Conservation (phyloP, 2,329 filamentous ascomycete species). For the Arthroderma uncinatum region DNA sequence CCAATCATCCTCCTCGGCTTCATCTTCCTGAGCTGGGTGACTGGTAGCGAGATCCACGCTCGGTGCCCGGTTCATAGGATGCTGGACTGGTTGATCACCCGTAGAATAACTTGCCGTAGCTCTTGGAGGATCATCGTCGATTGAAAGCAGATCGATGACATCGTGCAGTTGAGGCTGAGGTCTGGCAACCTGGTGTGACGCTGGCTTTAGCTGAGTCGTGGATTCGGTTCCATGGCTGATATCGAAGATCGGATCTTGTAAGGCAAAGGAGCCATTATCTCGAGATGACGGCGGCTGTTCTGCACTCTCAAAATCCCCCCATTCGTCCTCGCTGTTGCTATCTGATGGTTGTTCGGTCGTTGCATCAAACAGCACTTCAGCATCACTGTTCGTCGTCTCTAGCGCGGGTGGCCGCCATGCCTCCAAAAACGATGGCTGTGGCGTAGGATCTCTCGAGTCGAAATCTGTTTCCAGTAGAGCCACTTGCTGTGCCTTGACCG, state of each 20-base stretch:
- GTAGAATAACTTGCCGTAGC: background rate
- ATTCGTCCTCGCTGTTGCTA: slow-evolving; percentile 31
- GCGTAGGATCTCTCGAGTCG: background rate
- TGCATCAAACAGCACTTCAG: slow-evolving; percentile 56
- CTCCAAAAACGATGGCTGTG: background rate
- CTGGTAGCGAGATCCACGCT: slow-evolving; percentile 8
- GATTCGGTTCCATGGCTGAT: background rate
- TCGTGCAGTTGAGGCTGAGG: background rate
- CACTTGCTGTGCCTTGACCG: background rate
- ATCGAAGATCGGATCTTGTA: background rate
- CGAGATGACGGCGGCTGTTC: slow-evolving; percentile 13
- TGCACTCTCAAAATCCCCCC: slow-evolving; percentile 37
- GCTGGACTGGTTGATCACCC: background rate
- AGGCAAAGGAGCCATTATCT: background rate
- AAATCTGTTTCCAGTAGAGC: background rate
- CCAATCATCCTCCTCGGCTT: slow-evolving; percentile 41
- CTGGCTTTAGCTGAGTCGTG: background rate
- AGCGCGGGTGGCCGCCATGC: slow-evolving; percentile 1
- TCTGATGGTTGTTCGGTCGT: slow-evolving; percentile 21
- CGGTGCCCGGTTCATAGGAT: slow-evolving; percentile 2
- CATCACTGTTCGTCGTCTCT: background rate
- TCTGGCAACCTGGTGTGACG: slow-evolving; percentile 15
- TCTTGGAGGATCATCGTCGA: slow-evolving; percentile 3
- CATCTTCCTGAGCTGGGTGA: slow-evolving; percentile 18
- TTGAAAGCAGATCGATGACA: slow-evolving; percentile 14